These are phyloP conservation scores for Delonix regia DNA, from an alignment of 306 rosid genomes.

Conservation along the genomic window DNA sequence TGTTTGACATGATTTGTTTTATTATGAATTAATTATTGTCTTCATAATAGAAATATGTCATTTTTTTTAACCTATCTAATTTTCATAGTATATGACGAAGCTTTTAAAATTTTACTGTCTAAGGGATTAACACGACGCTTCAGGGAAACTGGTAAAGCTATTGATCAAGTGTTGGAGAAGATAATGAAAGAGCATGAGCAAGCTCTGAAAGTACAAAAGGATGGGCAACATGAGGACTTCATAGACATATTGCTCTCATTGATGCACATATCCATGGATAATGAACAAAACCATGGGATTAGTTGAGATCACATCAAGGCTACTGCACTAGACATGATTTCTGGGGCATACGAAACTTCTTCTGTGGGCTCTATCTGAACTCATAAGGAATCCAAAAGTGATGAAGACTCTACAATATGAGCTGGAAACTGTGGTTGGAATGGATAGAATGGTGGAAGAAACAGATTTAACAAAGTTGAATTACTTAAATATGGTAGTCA, in stretches of 20 bases:
- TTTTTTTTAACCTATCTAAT: too few species aligned
- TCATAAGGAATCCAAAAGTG: constrained; percentile 40
- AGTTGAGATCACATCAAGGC: constrained; percentile 48
- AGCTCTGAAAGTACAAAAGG: constrained; percentile 7
- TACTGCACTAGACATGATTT: constrained; percentile 42
- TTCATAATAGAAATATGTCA: too few species aligned
- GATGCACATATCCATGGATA: constrained; percentile 34
- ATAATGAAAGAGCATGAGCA: constrained; percentile 41
- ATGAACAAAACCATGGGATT: constrained; percentile 35
- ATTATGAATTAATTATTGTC: too few species aligned
- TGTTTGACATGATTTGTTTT: neutral
- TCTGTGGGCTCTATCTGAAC: constrained; percentile 45
- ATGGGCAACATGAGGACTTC: constrained; percentile 4
- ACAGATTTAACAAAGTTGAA: constrained; percentile 32
- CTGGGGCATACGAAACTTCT: neutral
- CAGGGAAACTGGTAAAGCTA: neutral
- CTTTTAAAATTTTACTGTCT: too few species aligned
- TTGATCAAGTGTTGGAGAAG: constrained; percentile 39
- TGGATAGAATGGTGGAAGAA: constrained; percentile 40
- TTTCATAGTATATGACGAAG: too few species aligned
- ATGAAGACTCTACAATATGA: constrained; percentile 46
- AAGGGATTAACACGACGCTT: too few species aligned
- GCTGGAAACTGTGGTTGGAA: constrained; percentile 34
- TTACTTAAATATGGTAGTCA: constrained; percentile 43
- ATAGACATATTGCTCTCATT: constrained; percentile 37